Conservation (phyloP, 2,329 filamentous ascomycete genomes). For the Clonostachys rosea region DNA sequence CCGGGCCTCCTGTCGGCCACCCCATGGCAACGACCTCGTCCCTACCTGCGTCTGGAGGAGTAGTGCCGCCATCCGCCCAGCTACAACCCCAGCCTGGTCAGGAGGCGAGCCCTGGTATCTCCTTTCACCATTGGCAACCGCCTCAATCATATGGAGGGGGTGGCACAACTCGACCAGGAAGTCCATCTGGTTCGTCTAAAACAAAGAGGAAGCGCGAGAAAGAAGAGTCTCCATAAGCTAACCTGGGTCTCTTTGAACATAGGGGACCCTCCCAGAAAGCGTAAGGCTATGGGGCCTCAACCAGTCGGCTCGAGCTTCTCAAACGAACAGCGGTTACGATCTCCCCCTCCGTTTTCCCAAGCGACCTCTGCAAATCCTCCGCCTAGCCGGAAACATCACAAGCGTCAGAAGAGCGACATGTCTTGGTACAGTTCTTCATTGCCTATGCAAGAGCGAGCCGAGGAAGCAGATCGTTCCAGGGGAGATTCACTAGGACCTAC, state of each 20-base stretch:
- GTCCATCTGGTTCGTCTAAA: constrained; percentile 69
- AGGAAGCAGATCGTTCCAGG: constrained; percentile 11
- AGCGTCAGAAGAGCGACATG: constrained; percentile 28
- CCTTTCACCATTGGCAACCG: constrained; percentile 92
- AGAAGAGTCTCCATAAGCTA: constrained; percentile 21
- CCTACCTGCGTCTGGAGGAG: too few relatives aligned
- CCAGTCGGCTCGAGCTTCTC: constrained; percentile 8
- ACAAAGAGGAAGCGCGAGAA: constrained; percentile 41
- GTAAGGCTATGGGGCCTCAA: constrained; percentile 60
- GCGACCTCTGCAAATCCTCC: constrained; percentile 13
- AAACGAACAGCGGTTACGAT: constrained; percentile 21
- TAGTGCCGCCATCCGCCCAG: too few relatives aligned
- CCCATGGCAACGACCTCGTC: constrained; percentile 10
- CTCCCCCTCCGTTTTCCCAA: constrained; percentile 21
- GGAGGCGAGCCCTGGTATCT: constrained; percentile 61
- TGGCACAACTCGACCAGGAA: constrained; percentile 61
- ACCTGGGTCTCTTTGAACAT: constrained; percentile 22
- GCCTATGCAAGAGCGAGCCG: constrained; percentile 9
- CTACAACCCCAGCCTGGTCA: constrained; percentile 15
- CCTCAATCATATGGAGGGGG: constrained; percentile 56
- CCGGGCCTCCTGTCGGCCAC: constrained; percentile 33
- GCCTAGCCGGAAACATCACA: constrained; percentile 19
- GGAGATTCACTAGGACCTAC: constrained; percentile 3
- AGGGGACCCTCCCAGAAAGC: constrained; percentile 78
- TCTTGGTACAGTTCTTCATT: constrained; percentile 22